Percentiles rank a stretch among this genome's conserved stretches.
phyloP scores from a whole-genome alignment of 306 rosid species.

The Glycine soja region DNA sequence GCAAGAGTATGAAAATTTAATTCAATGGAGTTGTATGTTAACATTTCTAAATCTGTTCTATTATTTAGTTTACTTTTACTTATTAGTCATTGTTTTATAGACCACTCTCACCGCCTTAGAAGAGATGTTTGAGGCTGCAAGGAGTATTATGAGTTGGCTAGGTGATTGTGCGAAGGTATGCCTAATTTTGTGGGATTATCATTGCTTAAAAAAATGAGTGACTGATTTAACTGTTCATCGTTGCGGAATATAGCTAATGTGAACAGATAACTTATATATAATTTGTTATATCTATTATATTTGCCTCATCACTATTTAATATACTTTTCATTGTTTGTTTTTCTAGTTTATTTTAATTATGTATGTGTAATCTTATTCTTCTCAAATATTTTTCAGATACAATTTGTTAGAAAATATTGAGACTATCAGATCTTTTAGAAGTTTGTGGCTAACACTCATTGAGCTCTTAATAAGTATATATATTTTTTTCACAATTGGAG shows the following conservation, averaged over 20 bases:
- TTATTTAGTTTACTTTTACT: conserved; percentile 50
- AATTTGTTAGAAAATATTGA: neutral
- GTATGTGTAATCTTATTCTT: neutral
- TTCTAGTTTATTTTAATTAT: neutral
- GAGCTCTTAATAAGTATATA: neutral
- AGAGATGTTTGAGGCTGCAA: conserved; percentile 98
- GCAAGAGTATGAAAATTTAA: conserved; percentile 74
- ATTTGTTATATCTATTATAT: conserved; percentile 10
- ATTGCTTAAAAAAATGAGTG: neutral
- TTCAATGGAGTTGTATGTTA: conserved; percentile 21
- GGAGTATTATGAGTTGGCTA: conserved; percentile 95
- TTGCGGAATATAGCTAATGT: conserved; percentile 21
- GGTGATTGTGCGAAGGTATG: conserved; percentile 98
- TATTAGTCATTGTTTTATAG: conserved; percentile 55
- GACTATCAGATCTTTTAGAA: neutral
- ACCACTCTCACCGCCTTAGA: conserved; percentile 85
- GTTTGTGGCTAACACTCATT: conserved; percentile 17
- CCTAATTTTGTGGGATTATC: conserved; percentile 30
- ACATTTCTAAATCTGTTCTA: conserved; percentile 8
- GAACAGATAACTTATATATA: neutral
- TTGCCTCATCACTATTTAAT: neutral
- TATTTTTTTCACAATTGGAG: neutral
- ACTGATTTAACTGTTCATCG: conserved; percentile 21
- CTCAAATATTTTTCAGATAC: neutral
- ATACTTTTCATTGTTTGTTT: neutral